A percentile compares a stretch with the other conserved stretches of the same genome.
phyloP scores from a whole-genome alignment of 495 filamentous ascomycete genomes.

The Penicillium verhagenii region DNA sequence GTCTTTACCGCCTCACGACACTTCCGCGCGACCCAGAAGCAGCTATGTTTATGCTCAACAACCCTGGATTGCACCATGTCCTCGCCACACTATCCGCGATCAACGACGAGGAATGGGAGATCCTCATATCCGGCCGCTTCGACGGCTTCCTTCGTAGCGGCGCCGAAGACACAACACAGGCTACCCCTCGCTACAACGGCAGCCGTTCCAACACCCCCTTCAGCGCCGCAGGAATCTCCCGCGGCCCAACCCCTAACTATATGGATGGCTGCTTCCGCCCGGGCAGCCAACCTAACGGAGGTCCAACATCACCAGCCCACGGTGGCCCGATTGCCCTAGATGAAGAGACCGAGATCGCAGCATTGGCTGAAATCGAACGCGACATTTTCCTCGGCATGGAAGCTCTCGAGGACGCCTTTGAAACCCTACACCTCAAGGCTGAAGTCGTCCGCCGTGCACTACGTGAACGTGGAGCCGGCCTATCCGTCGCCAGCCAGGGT shows the following conservation, averaged over 20 bases:
- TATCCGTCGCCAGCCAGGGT: slow-evolving; percentile 74
- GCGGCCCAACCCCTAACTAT: slow-evolving; percentile 38
- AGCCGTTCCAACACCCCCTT: slow-evolving; percentile 47
- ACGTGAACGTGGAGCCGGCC: slow-evolving; percentile 73
- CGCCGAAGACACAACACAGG: slow-evolving; percentile 61
- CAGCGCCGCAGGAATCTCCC: slow-evolving; percentile 40
- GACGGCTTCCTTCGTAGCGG: slow-evolving; percentile 96
- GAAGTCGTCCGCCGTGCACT: slow-evolving; percentile 77
- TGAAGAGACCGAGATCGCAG: slow-evolving; percentile 90
- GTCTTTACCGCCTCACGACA: slow-evolving; percentile 72
- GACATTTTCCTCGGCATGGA: slow-evolving; percentile 95
- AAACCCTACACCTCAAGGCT: slow-evolving; percentile 82
- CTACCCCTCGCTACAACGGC: slow-evolving; percentile 28
- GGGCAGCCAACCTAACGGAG: slow-evolving; percentile 38
- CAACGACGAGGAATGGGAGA: slow-evolving; percentile 89
- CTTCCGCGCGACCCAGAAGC: slow-evolving; percentile 80
- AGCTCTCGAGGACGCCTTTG: slow-evolving; percentile 90
- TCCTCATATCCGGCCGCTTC: slow-evolving; percentile 91
- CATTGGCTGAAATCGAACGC: slow-evolving; percentile 85
- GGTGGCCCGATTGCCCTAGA: slow-evolving; percentile 78
- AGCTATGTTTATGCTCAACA: slow-evolving; percentile 83
- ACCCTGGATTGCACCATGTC: slow-evolving; percentile 78
- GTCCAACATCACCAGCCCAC: slow-evolving; percentile 34
- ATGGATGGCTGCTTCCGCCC: slow-evolving; percentile 39
- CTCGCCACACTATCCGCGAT: slow-evolving; percentile 86